Base-by-base conservation (phyloP, 345 rosid species). In the Toxicodendron radicans region DNA sequence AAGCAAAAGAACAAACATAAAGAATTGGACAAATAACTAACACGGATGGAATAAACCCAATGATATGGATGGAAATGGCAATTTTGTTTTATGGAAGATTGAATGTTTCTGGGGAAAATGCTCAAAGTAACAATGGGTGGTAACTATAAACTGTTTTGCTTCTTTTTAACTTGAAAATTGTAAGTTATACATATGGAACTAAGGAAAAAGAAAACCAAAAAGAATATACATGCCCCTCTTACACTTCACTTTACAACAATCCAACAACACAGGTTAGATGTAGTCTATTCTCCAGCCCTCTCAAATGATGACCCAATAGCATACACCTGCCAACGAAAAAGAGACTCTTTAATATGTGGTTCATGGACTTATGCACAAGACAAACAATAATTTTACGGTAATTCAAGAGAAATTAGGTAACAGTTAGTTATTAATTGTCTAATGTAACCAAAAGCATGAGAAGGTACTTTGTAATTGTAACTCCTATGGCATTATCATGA, bases 211-310 rank as follows among this genome's bases (percentile, higher is more conserved):
- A 16, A 58, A 68, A 75, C 71, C 43, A 61, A 72, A 83, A 81
- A 79, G 87, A 81, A 83, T 90, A 68, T 86, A 88, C 86, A 91
- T 75, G 76, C 76, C 73, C 73, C 74, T 24, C 58, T 60, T 51
- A 45, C 68, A 41, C 52, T 70, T 38, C 60, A 66, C 75, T 76
- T 87, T 80, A 95, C 91, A 95, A 80, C 85, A 92, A 88, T 62
- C 97, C 99, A 66, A 89, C 94, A 45, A 82, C 97, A 85, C 97
- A 95, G 67, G 88, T 94, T 75, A 92, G 82, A 70, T 91, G 97
- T 81, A 95, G 87, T 72, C 95, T 89, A 84, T 87, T 92, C 84
- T 94, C 98, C 90, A 94, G 81, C 71, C 97, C 95, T 91, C 97
- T 86, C 76, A 92, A 81, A 83, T 94, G 97, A 86, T 92, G 97